These are phyloP conservation scores for Hippophae tibetana DNA, from an alignment of 306 rosid genomes.

Conservation along the genomic window DNA sequence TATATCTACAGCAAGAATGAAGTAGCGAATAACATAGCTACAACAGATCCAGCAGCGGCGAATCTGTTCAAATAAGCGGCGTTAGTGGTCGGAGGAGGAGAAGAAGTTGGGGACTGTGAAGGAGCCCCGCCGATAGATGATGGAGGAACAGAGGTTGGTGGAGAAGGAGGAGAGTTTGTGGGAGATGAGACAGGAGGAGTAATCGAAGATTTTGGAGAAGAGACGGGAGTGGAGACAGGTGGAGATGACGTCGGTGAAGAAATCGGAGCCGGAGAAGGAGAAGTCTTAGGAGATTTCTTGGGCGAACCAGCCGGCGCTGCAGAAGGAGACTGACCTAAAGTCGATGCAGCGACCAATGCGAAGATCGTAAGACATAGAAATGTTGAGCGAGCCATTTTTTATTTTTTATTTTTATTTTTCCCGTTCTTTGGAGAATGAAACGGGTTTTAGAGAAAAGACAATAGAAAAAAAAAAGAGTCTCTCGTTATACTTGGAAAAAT, in stretches of 20 bases:
- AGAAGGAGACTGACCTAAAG: constrained; percentile 28
- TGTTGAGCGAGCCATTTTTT: constrained; percentile 42
- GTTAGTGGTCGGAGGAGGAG: constrained; percentile 12
- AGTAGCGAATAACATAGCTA: constrained; percentile 23
- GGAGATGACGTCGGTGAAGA: constrained; percentile 14
- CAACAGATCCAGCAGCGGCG: constrained; percentile 37
- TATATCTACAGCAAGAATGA: constrained; percentile 41
- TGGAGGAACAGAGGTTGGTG: constrained; percentile 11
- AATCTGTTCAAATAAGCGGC: constrained; percentile 21
- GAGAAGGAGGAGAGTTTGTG: constrained; percentile 16
- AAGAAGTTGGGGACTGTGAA: constrained; percentile 15
- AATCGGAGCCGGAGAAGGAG: constrained; percentile 16
- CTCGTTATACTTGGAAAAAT: too few species aligned
- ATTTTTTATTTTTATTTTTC: too few species aligned
- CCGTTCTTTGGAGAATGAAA: too few species aligned
- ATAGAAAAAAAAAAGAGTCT: neutral
- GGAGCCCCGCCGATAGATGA: neutral
- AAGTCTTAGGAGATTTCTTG: constrained; percentile 15
- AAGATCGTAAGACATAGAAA: constrained; percentile 18
- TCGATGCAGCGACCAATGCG: constrained; percentile 27
- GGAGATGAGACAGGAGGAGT: constrained; percentile 23
- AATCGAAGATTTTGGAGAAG: neutral
- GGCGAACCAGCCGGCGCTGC: constrained; percentile 31
- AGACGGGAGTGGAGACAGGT: too few species aligned
- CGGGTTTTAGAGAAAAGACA: neutral